Evolutionary conservation across 1,139 yeast species (phyloP), one percentile per base, ranked within the genome.

Genomic region (Geotrichum candidum): DNA sequence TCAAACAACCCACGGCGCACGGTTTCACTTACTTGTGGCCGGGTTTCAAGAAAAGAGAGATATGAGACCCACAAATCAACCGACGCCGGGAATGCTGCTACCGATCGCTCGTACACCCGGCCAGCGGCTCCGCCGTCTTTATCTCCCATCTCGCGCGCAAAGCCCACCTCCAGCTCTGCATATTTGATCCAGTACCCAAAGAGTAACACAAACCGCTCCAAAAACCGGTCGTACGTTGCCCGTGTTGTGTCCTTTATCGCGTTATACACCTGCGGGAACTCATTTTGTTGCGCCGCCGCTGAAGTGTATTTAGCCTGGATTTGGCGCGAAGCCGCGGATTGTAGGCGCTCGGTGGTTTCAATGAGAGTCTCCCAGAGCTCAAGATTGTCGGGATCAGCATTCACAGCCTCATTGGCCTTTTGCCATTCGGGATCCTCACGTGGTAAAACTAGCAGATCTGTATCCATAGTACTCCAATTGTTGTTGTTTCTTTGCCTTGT

Each of bases 101-200:
- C 77, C 0, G 87, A 90, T 5, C 78, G 72, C 59, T 80, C 74
- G 70, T 82, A 94, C 0, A 89, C 78, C 2, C 51, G 38, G 53
- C 56, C 56, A 10, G 60, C 53, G n/a, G 33, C 41, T 18, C 56
- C 58, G 25, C 56, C 58, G 6, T 65, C 68, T 54, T 76, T 78
- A 2, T 90, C 83, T 2, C 73, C 70, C 0, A 76, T 82, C 73
- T 0, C 90, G 90, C 41, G 27, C 13, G 61, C 56, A 54, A 88
- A 72, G 57, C 79, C 78, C 70, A 83, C 87, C 72, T 86, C 90
- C 74, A 84, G 77, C 29, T 80, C 76, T 0, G 97, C 96, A 71
- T 82, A 90, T 65, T 84, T 82, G 54, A 87, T 79, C 94, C 97
- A 90, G 72, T 88, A 90, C 56, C 88, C 90, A 68, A 86, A 89